Base-by-base conservation (phyloP, 2,329 filamentous ascomycete genomes). In the Diaporthe velutina region DNA sequence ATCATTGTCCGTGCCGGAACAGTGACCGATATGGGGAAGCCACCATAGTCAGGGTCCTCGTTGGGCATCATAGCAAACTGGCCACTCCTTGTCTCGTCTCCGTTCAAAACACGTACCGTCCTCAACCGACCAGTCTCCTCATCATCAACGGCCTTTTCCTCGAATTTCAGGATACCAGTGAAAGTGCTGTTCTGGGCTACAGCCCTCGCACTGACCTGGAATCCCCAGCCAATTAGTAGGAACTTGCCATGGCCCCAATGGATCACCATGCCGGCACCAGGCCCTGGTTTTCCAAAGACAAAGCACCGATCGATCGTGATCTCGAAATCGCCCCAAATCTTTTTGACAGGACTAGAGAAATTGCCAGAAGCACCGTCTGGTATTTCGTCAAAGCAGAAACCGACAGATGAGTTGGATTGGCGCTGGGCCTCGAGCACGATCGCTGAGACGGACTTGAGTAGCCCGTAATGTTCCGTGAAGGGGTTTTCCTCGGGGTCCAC, bases 21-120 rank as follows among this genome's bases (percentile, higher is more conserved):
- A 0, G 88, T 90, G 1, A 90, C 85, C 35, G 85, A 85, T 42
- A 90, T 90, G 0, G 88, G 88, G 74, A 90, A 90, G 0, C 86
- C 87, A 1, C 88, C 89, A 78, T 90, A 90, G 75, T 90, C 88
- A 0, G 88, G 88, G 45, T 89, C 83, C 45, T 89, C 86, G 74
- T 86, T 88, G 0, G 88, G 89, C 89, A 91, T 91, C 76, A 90
- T 88, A 25, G 84, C 78, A 64, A 84, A 86, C 61, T 81, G 81
- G 1, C 88, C 88, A 76, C 82, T 82, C 55, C 84, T 79, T 1
- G 84, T 85, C 79, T 86, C 84, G 71, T 86, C 84, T 12, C 84
- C 84, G 48, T 85, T 85, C 4, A 85, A 50, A 0, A 81, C 76
- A 15, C 83, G 76, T 52, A 81, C 58, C 13, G 83, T 85, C 64